Evolutionary conservation across 148 eudicot genomes (phyloP).

Genomic region (Diospyros lotus): DNA sequence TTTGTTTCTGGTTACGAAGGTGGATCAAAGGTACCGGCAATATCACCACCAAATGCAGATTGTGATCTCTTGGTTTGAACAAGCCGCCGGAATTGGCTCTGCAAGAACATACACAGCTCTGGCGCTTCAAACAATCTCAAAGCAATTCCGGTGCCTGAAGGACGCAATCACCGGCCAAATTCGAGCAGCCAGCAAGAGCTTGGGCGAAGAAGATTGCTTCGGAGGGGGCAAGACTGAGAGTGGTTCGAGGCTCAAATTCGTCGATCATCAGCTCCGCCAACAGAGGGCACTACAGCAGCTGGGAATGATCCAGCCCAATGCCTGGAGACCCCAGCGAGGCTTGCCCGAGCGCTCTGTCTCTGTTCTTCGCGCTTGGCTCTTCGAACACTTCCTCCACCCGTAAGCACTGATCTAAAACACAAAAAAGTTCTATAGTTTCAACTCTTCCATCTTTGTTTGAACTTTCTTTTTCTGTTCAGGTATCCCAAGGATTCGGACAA

Average conservation of each 20-base stretch:
- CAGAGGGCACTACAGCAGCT: constrained; percentile 54
- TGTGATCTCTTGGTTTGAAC: constrained; percentile 29
- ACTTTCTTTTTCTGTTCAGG: too few relatives aligned
- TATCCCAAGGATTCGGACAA: too few relatives aligned
- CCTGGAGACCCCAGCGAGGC: constrained; percentile 82
- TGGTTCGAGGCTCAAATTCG: constrained; percentile 55
- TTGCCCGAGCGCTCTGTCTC: constrained; percentile 75
- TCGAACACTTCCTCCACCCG: constrained; percentile 83
- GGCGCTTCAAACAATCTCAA: constrained; percentile 57
- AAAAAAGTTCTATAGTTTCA: too few relatives aligned
- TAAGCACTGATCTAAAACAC: constrained; percentile 8
- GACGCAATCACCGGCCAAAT: constrained; percentile 52
- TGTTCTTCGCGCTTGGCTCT: constrained; percentile 78
- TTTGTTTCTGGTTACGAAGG: constrained; percentile 26
- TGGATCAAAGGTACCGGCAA: constrained; percentile 78
- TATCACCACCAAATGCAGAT: constrained; percentile 45
- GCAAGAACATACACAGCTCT: constrained; percentile 62
- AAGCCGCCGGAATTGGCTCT: constrained; percentile 52
- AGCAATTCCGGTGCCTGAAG: constrained; percentile 59
- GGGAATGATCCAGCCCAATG: constrained; percentile 62
- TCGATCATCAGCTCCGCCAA: constrained; percentile 62
- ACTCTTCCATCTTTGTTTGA: too few relatives aligned
- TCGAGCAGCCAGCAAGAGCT: constrained; percentile 35
- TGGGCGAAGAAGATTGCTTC: constrained; percentile 47
- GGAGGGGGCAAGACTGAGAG: constrained; percentile 32